Evolutionary conservation across 495 filamentous ascomycete genomes (phyloP), one percentile per base, ranked within the genome.

Genomic region (Hyaloscypha hepaticicola): DNA sequence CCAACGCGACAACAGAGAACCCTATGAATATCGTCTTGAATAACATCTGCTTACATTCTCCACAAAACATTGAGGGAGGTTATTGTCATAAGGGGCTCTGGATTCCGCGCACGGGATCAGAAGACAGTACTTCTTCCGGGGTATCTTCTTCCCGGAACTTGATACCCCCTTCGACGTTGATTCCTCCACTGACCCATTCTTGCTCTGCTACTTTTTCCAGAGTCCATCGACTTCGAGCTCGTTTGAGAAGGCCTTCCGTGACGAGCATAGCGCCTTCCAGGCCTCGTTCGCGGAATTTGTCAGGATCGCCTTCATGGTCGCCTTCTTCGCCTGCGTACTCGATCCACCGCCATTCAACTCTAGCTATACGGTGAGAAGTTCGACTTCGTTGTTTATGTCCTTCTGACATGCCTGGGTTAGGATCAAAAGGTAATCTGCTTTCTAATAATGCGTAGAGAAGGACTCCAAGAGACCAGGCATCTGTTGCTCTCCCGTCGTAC

Each of bases 391-490:
- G 85, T 68, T 85, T 81, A 70, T 90, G 83, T 51, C 84, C 86
- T 60, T 91, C 90, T 45, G 84, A 80, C 48, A 87, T 87, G 12
- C 87, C 87, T 0, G 94, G 90, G 1, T 86, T 78, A 7, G 91
- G 90, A 74, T 99, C 95, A 66, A 99, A 99, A 0, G 95, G 96
- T 41, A 99, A 78, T 51, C 94, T 83, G 25, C 88, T 89, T 77
- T 99, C 95, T 78, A 99, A 88, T 24, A 98, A 86, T 9, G 96
- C 92, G 72, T 97, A 99, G 0, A 98, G 83, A 9, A 97, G 77
- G 3, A 99, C 95, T 55, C 95, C 95, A 5, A 97, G 82, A 1
- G 94, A 93, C 95, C 95, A 99, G 22, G 93, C 92, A 71, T 99
- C 95, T 3, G 91, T 94, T 7, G 85, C 82, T 22, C 96, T 92